Conservation (phyloP, 2,329 filamentous ascomycete genomes). For the Ascochyta fabae region DNA sequence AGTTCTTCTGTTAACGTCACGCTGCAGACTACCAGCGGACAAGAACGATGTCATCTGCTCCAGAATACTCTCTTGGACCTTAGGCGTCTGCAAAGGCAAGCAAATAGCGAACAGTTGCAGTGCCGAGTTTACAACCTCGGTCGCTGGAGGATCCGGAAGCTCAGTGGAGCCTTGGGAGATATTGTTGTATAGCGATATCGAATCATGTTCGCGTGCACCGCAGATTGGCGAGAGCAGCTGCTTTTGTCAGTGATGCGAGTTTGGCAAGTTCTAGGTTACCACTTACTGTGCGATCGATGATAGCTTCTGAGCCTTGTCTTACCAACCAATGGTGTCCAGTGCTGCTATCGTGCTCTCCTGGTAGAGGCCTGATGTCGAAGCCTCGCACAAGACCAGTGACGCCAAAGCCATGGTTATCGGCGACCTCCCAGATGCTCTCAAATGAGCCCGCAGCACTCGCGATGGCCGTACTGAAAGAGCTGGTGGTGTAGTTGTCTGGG, state of each 20-base stretch:
- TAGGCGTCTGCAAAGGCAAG: constrained; percentile 84
- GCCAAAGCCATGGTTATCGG: constrained; percentile 93
- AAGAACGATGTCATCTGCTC: constrained; percentile 92
- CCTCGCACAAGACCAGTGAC: constrained; percentile 84
- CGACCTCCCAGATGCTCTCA: constrained; percentile 93
- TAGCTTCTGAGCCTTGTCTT: constrained; percentile 66
- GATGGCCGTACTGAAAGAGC: constrained; percentile 86
- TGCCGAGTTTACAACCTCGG: constrained; percentile 92
- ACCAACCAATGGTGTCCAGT: constrained; percentile 58
- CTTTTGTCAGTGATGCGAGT: constrained; percentile 16
- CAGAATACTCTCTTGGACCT: constrained; percentile 93
- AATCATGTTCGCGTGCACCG: constrained; percentile 87
- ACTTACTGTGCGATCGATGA: constrained; percentile 63
- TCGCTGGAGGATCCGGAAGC: constrained; percentile 80
- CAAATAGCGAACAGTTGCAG: constrained; percentile 92
- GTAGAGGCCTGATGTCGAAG: constrained; percentile 73
- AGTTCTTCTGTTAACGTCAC: constrained; percentile 86
- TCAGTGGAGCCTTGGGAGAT: constrained; percentile 55
- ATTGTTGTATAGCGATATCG: constrained; percentile 76
- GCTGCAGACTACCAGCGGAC: constrained; percentile 77
- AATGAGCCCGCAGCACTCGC: constrained; percentile 88
- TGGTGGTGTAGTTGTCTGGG: constrained; percentile 84
- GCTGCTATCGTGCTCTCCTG: constrained; percentile 61
- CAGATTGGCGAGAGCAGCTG: constrained; percentile 69
- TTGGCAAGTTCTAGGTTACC: too few relatives aligned